Evolutionary conservation across 345 rosid species (phyloP), one percentile per base, ranked within the genome.

Genomic region (Eucalyptus regnans): DNA sequence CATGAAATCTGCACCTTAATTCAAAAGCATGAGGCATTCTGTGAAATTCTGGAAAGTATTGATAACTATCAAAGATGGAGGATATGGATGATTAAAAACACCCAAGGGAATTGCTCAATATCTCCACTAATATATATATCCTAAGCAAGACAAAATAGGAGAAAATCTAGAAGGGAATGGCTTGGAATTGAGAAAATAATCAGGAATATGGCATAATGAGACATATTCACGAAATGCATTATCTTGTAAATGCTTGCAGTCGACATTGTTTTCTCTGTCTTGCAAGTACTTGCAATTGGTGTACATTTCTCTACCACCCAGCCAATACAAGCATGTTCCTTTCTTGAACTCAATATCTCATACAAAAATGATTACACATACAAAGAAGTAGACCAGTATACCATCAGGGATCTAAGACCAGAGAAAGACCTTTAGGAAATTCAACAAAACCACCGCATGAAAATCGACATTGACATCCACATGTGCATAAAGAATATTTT

Each of bases 1-100:
- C 99, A 98, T 5, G 99, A 98, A 89, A 98, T 98, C 99, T 98
- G 93, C 92, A 92, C 46, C 88, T 58, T 16, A 88, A 87, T 49
- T 87, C 88, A 92, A 8, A 76, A 86, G 83, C 48, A 76, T 76
- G 83, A 76, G 83, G 27, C 15, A 37, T 76, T 76, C 48, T 76
- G 83, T 51, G 44, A 50, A 86, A 86, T 50, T 51, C 43, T 84
- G 20, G 8, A 10, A 33, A 50, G 87, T 31, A 48, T 50, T n/a
- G 87, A 86, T 86, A 31, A 51, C 48, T 17, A 86, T 86, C 41
- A 37, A 86, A 33, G 64, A 18, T n/a, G 44, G 44, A 86, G 25
- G 87, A 37, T 20, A 20, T 86, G 46, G 52, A 86, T 18, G 60
- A 18, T n/a, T 2, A 37, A 71, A 71, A 71, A 71, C 46, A 37